Percentiles rank a stretch among this genome's conserved stretches.
These are phyloP conservation scores for Phylloboletellus chloephorus DNA, from an alignment of 1,284 basidiomycete species.

Conservation along the genomic window DNA sequence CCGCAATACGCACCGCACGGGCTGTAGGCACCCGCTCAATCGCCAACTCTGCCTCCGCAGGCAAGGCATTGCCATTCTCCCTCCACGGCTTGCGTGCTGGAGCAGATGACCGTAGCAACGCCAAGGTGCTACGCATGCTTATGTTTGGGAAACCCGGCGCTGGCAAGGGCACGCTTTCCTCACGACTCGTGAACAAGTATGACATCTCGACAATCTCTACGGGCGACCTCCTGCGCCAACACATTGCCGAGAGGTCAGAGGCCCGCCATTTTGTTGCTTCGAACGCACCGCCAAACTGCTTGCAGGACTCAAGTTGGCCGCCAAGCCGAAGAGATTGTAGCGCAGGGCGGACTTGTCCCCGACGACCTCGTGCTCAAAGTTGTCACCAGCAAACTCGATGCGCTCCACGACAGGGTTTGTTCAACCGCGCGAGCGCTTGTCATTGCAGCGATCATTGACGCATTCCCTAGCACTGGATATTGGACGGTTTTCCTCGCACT, in stretches of 20 bases:
- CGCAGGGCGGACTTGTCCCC: conserved; percentile 66
- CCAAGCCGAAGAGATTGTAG: conserved; percentile 72
- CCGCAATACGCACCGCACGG: conserved; percentile 10
- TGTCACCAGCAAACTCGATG: conserved; percentile 65
- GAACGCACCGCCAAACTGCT: background rate
- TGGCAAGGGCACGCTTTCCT: conserved; percentile 75
- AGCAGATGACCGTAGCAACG: conserved; percentile 32
- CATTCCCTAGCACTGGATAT: conserved; percentile 71
- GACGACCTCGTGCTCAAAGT: conserved; percentile 77
- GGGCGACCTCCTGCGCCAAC: conserved; percentile 75
- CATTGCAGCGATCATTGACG: conserved; percentile 1
- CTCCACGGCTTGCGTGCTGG: conserved; percentile 40
- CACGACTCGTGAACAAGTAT: conserved; percentile 69
- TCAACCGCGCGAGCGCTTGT: background rate
- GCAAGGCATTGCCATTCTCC: conserved; percentile 49
- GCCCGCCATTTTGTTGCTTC: background rate
- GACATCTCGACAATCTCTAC: conserved; percentile 72
- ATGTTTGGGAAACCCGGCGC: conserved; percentile 81
- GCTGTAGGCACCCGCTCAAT: conserved; percentile 28
- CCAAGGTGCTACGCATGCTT: conserved; percentile 60
- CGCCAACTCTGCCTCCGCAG: conserved; percentile 37
- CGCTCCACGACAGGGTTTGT: conserved; percentile 58
- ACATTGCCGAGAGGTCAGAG: conserved; percentile 60
- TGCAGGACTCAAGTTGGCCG: conserved; percentile 62
- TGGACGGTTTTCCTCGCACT: conserved; percentile 96